Evolutionary conservation across 176 grass and related monocot genomes (phyloP), one percentile per base, ranked within the genome.

Genomic region (Typha latifolia): DNA sequence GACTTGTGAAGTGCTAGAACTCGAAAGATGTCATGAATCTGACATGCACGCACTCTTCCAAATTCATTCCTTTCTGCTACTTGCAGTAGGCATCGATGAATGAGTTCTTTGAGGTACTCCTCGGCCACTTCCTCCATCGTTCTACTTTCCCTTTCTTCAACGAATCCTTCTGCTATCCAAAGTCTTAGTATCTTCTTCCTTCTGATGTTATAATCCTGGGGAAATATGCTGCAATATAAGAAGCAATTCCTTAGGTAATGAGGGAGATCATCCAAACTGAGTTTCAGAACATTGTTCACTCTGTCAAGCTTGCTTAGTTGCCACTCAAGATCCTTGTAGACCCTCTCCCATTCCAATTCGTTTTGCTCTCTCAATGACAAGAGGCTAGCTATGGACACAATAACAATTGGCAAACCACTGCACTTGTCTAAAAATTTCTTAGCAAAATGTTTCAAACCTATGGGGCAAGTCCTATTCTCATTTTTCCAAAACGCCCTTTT

Each of bases 81-180:
- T 70, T 83, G 80, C 4, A 83, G 69, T 21, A 87, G 18, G 53
- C 76, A 72, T 49, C 68, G 76, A 12, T 79, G 22, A 37, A 87
- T 51, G 13, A 88, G 81, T 13, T 81, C 49, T 61, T 13, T 66
- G 14, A 88, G 32, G 63, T 81, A 75, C 0, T 63, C 73, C 22
- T 88, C 72, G 2, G 81, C 85, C 21, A 77, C 77, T 56, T 81
- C 29, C 56, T 88, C 81, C 27, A 84, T 32, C 14, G 77, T 73
- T 49, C 66, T 69, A 23, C 59, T n/a, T 1, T 15, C 16, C 0
- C 15, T 72, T 66, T 76, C 74, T 13, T 49, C 63, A 15, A 89
- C 47, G 29, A 89, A 82, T 11, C 84, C 84, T 63, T 82, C 80
- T 5, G 76, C 84, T 19, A 87, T 47, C 76, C 84, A 83, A 10